Conservation (phyloP, 2,329 filamentous ascomycete genomes). For the Amylocarpus encephaloides region DNA sequence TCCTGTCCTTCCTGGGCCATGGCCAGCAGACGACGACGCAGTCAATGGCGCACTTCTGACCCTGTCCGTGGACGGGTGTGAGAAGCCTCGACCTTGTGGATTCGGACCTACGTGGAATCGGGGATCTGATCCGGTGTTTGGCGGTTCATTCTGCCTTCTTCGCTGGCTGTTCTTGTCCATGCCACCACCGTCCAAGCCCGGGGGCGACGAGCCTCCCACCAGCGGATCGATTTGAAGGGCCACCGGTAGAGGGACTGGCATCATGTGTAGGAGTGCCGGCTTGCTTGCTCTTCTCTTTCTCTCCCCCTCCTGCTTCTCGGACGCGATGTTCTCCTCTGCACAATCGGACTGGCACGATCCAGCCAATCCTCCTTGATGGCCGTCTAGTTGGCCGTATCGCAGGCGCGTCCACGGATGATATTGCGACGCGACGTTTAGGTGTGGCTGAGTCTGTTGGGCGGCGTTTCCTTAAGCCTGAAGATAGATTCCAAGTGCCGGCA, state of each 20-base stretch:
- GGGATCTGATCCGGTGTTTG: conserved; percentile 53
- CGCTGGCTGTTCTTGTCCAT: conserved; percentile 75
- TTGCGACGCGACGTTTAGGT: neutral
- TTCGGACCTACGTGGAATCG: conserved; percentile 39
- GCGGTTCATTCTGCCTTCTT: conserved; percentile 69
- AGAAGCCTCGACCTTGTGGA: conserved; percentile 25
- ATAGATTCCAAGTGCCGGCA: no score
- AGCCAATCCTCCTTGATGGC: neutral
- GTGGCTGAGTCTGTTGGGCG: no score
- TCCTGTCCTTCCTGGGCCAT: conserved; percentile 47
- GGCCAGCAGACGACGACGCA: conserved; percentile 36
- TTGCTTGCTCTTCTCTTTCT: conserved; percentile 40
- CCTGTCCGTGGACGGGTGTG: conserved; percentile 32
- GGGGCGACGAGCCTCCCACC: conserved; percentile 47
- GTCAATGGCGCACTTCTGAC: conserved; percentile 45
- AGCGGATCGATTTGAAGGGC: conserved; percentile 57
- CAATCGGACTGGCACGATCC: neutral
- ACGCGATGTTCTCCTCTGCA: neutral
- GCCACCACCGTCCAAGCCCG: conserved; percentile 51
- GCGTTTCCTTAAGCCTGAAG: no score
- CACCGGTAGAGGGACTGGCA: conserved; percentile 57
- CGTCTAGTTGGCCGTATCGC: conserved; percentile 3
- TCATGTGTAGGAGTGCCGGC: conserved; percentile 57
- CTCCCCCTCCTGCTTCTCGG: neutral
- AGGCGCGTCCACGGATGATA: neutral